phyloP scores from a whole-genome alignment of 73 alveolate species.

The Effrenium voratum region DNA sequence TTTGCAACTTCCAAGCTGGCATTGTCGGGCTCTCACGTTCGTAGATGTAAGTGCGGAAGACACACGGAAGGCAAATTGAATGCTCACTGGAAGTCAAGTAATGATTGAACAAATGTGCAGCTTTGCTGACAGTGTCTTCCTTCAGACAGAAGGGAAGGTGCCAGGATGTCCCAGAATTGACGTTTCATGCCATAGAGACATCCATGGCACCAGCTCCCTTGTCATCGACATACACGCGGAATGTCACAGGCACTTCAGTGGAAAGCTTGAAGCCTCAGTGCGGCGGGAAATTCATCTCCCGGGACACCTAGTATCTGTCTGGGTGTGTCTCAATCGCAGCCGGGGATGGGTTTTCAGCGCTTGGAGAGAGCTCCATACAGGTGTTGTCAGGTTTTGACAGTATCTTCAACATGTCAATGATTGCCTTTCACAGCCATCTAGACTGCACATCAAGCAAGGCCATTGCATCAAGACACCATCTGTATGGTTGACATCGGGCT shows the following conservation, averaged over 20 bases:
- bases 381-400: background rate
- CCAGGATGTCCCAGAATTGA: too few relatives aligned
- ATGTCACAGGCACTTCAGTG: background rate
- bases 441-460: too few relatives aligned
- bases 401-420: background rate
- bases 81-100: too few relatives aligned
- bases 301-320: background rate
- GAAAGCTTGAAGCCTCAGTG: background rate
- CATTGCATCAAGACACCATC: background rate
- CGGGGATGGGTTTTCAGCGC: background rate
- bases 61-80: too few relatives aligned
- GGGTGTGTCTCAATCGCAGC: background rate
- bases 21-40: too few relatives aligned
- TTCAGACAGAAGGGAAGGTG: too few relatives aligned
- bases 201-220: conserved; percentile 34
- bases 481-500: conserved; percentile 29
- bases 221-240: conserved; percentile 1
- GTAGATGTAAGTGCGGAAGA: too few relatives aligned
- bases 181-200: background rate
- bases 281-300: background rate
- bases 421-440: background rate
- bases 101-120: too few relatives aligned
- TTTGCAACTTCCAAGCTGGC: too few relatives aligned
- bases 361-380: background rate
- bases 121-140: too few relatives aligned